These are phyloP conservation scores for Xylaria venustula DNA, from an alignment of 495 filamentous ascomycete genomes.

Conservation along the genomic window DNA sequence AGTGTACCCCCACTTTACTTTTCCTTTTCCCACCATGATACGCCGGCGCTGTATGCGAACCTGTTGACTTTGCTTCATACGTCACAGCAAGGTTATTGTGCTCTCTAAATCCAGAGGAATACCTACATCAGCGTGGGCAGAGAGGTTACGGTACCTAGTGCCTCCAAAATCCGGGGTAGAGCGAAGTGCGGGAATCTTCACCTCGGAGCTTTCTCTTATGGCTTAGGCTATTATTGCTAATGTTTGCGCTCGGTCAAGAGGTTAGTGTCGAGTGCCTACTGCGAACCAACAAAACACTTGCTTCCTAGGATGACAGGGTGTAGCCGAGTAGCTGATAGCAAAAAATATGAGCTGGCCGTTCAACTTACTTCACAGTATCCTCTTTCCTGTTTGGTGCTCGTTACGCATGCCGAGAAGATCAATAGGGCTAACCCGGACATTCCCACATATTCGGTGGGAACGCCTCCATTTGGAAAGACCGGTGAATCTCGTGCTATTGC, in stretches of 20 bases:
- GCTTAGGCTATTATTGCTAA: background rate
- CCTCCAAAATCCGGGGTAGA: conserved; percentile 6
- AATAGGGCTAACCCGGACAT: background rate
- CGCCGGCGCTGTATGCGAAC: background rate
- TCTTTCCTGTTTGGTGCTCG: background rate
- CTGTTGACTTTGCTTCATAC: background rate
- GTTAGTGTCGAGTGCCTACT: background rate
- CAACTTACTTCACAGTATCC: background rate
- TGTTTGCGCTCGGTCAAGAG: background rate
- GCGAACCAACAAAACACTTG: too few relatives aligned
- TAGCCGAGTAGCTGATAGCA: background rate
- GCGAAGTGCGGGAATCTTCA: background rate
- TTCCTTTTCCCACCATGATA: too few relatives aligned
- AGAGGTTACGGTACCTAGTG: background rate
- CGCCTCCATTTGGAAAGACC: background rate
- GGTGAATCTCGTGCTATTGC: background rate
- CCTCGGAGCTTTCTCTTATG: background rate
- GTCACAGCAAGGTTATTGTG: background rate
- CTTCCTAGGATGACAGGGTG: too few relatives aligned
- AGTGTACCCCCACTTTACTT: background rate
- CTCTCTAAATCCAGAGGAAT: too few relatives aligned
- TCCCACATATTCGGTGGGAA: background rate
- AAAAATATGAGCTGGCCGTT: background rate
- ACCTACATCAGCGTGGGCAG: background rate
- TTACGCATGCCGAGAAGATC: background rate